Conservation (phyloP, 1,284 basidiomycete species). For the Austroboletus novae-zelandiae region DNA sequence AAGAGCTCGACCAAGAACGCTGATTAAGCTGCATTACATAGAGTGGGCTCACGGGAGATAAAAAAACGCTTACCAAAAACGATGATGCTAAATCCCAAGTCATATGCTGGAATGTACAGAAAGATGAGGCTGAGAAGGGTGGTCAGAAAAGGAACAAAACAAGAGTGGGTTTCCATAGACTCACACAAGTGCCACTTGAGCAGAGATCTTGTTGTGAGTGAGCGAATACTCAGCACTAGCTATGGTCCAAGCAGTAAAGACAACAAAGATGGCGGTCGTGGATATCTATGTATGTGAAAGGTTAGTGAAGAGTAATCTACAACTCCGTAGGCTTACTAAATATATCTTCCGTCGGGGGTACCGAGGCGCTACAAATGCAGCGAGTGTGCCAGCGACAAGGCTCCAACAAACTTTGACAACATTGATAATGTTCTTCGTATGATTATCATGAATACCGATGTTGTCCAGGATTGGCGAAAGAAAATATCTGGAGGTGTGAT, state of each 20-base stretch:
- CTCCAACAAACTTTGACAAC: no score
- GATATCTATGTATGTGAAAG: conserved; percentile 4
- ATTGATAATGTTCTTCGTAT: no score
- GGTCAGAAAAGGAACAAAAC: neutral
- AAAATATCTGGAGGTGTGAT: no score
- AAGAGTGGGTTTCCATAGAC: neutral
- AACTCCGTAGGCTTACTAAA: no score
- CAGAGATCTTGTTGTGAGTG: conserved; percentile 1
- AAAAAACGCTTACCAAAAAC: neutral
- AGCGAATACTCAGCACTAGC: conserved; percentile 11
- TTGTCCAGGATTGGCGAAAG: no score
- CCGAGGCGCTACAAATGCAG: no score
- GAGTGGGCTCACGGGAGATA: neutral
- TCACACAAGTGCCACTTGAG: conserved; percentile 8
- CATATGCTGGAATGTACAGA: neutral
- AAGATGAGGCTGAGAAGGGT: conserved; percentile 6
- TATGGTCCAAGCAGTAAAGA: conserved; percentile 13
- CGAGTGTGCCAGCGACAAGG: no score
- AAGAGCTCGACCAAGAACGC: conserved; percentile 17
- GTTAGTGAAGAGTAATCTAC: neutral
- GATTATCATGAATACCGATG: no score
- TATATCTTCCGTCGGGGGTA: no score
- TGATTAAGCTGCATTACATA: neutral
- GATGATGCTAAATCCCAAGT: neutral
- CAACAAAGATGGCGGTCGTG: conserved; percentile 10